These are phyloP conservation scores for Globisporangium middletonii DNA, from an alignment of 352 stramenopile genomes.

Conservation along the genomic window DNA sequence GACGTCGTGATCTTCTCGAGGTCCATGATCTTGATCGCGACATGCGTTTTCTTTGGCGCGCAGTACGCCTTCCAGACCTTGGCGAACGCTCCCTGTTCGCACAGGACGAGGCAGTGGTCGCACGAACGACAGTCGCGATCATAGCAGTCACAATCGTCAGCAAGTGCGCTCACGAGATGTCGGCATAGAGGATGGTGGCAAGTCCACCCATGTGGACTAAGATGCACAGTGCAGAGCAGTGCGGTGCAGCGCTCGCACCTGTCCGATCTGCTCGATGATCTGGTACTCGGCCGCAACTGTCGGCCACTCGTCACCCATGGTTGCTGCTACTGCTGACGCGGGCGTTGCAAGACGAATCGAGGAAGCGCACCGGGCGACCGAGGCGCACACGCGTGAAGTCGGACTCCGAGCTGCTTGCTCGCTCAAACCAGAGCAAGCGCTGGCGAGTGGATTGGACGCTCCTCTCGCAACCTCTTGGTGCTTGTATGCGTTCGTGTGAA, in stretches of 20 bases:
- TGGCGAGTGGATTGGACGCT: too few relatives aligned
- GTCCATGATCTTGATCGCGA: slow-evolving; percentile 99
- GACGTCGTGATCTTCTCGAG: slow-evolving; percentile 98
- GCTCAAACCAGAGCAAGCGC: too few relatives aligned
- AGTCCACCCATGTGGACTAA: not conserved
- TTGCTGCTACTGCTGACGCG: slow-evolving; percentile 2
- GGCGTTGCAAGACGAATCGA: not conserved
- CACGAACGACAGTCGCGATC: not conserved
- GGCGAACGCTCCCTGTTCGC: slow-evolving; percentile 92
- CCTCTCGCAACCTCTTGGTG: too few relatives aligned
- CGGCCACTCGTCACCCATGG: slow-evolving; percentile 84
- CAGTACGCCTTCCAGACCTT: slow-evolving; percentile 97
- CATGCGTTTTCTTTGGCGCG: slow-evolving; percentile 76
- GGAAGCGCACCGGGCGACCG: not conserved
- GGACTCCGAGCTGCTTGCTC: too few relatives aligned
- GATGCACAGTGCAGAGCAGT: not conserved
- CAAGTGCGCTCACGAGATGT: not conserved
- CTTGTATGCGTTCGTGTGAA: too few relatives aligned
- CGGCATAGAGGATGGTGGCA: not conserved
- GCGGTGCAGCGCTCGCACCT: slow-evolving; percentile 25
- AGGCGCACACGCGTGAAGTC: too few relatives aligned
- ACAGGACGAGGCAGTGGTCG: not conserved
- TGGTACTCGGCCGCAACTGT: slow-evolving; percentile 80
- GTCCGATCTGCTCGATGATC: slow-evolving; percentile 88
- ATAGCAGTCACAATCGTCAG: not conserved